A percentile compares a stretch with the other conserved stretches of the same genome.
Conservation (phyloP, 2,329 filamentous ascomycete species). For the Paracamarosporium sp. region DNA sequence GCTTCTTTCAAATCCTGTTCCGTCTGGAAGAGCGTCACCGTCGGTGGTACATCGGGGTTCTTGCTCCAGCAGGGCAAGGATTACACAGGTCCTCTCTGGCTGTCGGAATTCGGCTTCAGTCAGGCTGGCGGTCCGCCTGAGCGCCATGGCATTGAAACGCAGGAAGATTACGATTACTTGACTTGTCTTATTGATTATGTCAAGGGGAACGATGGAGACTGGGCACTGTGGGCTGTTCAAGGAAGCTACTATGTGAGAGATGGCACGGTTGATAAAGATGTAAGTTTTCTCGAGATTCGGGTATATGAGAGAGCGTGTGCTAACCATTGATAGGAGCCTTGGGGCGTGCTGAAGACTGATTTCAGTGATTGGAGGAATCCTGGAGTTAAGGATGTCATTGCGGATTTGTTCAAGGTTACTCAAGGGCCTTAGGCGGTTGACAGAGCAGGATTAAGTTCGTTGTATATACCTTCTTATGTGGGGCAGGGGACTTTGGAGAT, state of each 20-base stretch:
- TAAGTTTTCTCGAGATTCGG: neutral
- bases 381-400: conserved; percentile 42
- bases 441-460: neutral
- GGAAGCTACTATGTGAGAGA: conserved; percentile 66
- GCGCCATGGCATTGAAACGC: conserved; percentile 14
- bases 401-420: conserved; percentile 49
- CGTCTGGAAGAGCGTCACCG: conserved; percentile 49
- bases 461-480: neutral
- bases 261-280: conserved; percentile 54
- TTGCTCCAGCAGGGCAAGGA: conserved; percentile 56
- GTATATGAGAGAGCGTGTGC: neutral
- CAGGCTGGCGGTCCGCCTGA: conserved; percentile 37
- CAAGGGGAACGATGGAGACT: conserved; percentile 62
- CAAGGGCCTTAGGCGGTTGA: conserved; percentile 45
- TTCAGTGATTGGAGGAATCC: conserved; percentile 50
- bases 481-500: too few species aligned
- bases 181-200: conserved; percentile 61
- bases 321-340: conserved; percentile 48
- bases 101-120: conserved; percentile 62
- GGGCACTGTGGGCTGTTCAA: conserved; percentile 64
- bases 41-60: conserved; percentile 60
- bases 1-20: conserved; percentile 50
- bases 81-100: conserved; percentile 61
- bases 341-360: conserved; percentile 54
- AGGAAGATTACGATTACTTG: conserved; percentile 26